Percentiles rank a stretch among this genome's conserved stretches.
Evolutionary conservation across 139 green algal genomes (phyloP).

Genomic region (Spirogloea muscicola): DNA sequence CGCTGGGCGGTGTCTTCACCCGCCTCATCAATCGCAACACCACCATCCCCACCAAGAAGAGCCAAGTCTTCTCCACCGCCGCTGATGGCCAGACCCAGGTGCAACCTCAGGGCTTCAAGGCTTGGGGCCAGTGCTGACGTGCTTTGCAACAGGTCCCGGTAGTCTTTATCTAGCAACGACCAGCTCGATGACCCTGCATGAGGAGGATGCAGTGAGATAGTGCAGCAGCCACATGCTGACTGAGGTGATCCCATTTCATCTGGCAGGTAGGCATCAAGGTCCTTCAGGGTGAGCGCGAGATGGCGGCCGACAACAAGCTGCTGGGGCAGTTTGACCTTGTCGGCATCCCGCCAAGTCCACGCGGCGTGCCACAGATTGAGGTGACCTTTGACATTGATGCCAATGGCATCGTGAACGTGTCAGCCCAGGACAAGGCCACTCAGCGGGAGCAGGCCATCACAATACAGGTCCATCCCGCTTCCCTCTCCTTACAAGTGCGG

Average conservation of each 20-base stretch:
- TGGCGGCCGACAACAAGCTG: constrained; percentile 98
- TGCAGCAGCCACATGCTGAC: too few relatives aligned
- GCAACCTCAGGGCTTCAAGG: too few relatives aligned
- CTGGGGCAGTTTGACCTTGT: constrained; percentile 96
- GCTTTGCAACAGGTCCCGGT: too few relatives aligned
- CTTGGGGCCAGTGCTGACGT: too few relatives aligned
- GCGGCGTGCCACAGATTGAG: constrained; percentile 94
- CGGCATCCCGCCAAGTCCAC: constrained; percentile 88
- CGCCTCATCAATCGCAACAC: constrained; percentile 98
- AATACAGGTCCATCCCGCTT: too few relatives aligned
- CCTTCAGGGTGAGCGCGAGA: constrained; percentile 97
- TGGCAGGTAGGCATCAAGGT: constrained; percentile 99
- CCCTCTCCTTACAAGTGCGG: too few relatives aligned
- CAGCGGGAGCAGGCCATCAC: constrained; percentile 83
- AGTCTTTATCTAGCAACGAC: too few relatives aligned
- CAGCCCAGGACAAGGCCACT: constrained; percentile 88
- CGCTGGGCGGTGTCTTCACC: constrained; percentile 97
- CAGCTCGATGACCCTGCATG: too few relatives aligned
- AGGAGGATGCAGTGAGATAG: too few relatives aligned
- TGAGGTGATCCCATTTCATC: too few relatives aligned
- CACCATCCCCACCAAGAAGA: constrained; percentile 74
- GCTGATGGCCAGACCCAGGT: constrained; percentile 93
- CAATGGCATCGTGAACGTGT: constrained; percentile 74
- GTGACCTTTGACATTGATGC: constrained; percentile 97
- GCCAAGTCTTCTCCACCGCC: constrained; percentile 86